Evolutionary conservation across 768 basidiomycete species (phyloP).

Genomic region (Boletus rex-veris): DNA sequence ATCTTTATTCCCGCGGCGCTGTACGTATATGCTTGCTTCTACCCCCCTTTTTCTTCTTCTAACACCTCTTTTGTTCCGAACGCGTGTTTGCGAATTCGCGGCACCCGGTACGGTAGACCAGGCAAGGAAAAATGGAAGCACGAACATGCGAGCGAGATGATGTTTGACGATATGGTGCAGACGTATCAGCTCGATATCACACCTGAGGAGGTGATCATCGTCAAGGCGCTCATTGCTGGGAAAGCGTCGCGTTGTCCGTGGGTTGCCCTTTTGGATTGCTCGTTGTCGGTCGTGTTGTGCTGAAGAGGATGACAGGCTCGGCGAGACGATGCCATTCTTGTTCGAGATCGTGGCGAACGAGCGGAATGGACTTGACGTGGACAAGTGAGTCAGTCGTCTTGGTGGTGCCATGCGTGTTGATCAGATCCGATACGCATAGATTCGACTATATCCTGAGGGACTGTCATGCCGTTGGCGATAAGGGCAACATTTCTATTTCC

Average conservation of each 20-base stretch:
- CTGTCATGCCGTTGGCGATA: constrained; percentile 65
- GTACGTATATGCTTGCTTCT: constrained; percentile 38
- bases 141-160: constrained; percentile 77
- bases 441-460: constrained; percentile 84
- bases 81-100: too few relatives aligned
- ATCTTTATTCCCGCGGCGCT: constrained; percentile 63
- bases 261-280: background rate
- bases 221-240: constrained; percentile 79
- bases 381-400: constrained; percentile 51
- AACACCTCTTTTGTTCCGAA: background rate
- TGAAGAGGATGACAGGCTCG: constrained; percentile 16
- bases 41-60: background rate
- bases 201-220: constrained; percentile 49
- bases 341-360: constrained; percentile 86
- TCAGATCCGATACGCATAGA: constrained; percentile 33
- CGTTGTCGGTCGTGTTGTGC: background rate
- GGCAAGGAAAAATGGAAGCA: constrained; percentile 55
- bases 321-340: constrained; percentile 62
- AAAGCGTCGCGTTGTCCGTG: constrained; percentile 50
- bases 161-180: constrained; percentile 68
- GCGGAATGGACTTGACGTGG: constrained; percentile 80
- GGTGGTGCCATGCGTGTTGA: too few relatives aligned
- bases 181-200: constrained; percentile 52
- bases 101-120: constrained; percentile 32
- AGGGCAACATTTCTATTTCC: constrained; percentile 47